Conservation (phyloP, 176 grass and related monocot genomes). For the Luzula sylvatica region DNA sequence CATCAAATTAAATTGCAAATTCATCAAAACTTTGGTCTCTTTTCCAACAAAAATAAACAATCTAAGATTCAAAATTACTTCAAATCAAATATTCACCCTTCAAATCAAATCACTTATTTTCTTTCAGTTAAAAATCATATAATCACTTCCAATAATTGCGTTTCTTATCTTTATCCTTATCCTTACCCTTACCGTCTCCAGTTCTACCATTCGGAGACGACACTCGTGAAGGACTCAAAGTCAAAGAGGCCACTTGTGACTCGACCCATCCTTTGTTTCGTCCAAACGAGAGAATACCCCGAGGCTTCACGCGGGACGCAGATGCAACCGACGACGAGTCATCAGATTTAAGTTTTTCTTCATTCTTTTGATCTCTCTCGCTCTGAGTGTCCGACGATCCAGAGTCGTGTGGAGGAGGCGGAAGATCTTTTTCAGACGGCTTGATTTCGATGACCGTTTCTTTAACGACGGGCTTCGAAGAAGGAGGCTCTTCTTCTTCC, state of each 20-base stretch:
- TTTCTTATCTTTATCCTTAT: too few relatives aligned
- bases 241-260: neutral
- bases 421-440: slow-evolving; percentile 2
- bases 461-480: neutral
- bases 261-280: neutral
- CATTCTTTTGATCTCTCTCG: neutral
- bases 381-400: slow-evolving; percentile 22
- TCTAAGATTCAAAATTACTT: too few relatives aligned
- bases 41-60: too few relatives aligned
- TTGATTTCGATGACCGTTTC: neutral
- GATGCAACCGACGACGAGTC: neutral
- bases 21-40: too few relatives aligned
- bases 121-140: too few relatives aligned
- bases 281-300: neutral
- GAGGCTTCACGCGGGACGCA: neutral
- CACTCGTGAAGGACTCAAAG: neutral
- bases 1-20: too few relatives aligned
- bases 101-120: too few relatives aligned
- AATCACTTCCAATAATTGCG: too few relatives aligned
- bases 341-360: slow-evolving; percentile 1
- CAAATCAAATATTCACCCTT: too few relatives aligned
- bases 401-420: slow-evolving; percentile 12
- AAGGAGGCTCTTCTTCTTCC: neutral
- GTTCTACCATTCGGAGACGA: too few relatives aligned
- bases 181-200: too few relatives aligned